Base-by-base conservation (phyloP, 2,329 filamentous ascomycete genomes). In the Fusarium sarcochroum region DNA sequence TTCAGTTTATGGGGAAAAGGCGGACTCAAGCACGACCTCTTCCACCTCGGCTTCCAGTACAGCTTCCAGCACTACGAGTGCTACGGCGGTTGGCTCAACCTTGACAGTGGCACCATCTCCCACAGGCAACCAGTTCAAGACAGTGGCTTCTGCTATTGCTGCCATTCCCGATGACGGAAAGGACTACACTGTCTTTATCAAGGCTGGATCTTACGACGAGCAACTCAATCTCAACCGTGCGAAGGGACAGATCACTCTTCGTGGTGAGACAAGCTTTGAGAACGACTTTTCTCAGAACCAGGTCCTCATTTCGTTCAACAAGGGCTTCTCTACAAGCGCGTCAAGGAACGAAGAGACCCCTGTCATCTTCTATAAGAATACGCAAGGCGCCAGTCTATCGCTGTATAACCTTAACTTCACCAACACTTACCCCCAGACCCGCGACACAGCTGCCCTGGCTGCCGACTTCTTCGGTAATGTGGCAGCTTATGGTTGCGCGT, bases 361-460 rank as follows among this genome's bases (percentile, higher is more conserved):
- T 0, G 76, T 83, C 11, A 76, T 85, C 42, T 79, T 82, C 64
- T 77, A 77, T 50, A 84, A 83, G 74, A 83, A 82, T 53, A 80
- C 75, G 1, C 57, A 74, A 60, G 80, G 81, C 1, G 74, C 77
- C 9, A 82, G 84, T 58, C 77, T 90, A 57, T 85, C 85, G 61
- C 76, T 90, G 25, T 91, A 90, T 78, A 90, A 90, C 66, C 79
- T 90, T 72, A 88, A 85, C 64, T 77, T 85, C 8, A 77, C 78
- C n/a, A 85, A 85, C 68, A 79, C 77, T 0, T 82, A 80, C 57
- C 78, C 76, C 6, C 83, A 85, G 66, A 83, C 56, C 4, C 73
- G 80, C 10, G 78, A 83, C 37, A 82, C 83, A 1, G 74, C 85
- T 8, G 79, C 79, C 14, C 79, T 82, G 2, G 77, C 77, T 4